Evolutionary conservation across 1,284 basidiomycete species (phyloP), one percentile per base, ranked within the genome.

Genomic region (Heliocybe sulcata): DNA sequence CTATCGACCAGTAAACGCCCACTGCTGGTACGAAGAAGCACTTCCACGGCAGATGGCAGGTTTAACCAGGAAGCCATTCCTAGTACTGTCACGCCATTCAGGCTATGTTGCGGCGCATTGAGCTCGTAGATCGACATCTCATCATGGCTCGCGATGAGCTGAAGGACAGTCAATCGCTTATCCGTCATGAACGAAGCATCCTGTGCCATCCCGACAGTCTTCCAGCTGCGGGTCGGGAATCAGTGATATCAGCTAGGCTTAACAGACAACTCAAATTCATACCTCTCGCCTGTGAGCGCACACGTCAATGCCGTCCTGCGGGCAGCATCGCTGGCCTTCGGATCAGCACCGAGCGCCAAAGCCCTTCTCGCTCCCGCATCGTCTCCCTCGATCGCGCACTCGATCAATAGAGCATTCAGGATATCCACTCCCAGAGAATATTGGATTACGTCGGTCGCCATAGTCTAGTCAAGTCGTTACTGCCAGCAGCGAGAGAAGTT

Each of bases 51-150:
- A 8, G 79, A 69, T 16, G 77, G 76, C 66, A 80, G 69, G 61
- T 87, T 82, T 26, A 89, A 72, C 84, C 87, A 90, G 2, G 86
- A 80, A 16, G 87, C 85, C 72, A 87, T 81, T 4, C 85, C 83
- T 9, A 90, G 76, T 4, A 87, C 86, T 1, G 85, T 85, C 11
- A 87, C 84, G 42, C 85, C 86, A 52, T 80, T 81, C 70, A 85
- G 80, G 2, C 78, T 76, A 54, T 71, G 69, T 54, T 84, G 81
- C 0, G 87, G 82, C 23, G 82, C 81, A 66, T 90, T 90, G 51
- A 90, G 70, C 20, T 83, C 82, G 64, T 79, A 79, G 14, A 90
- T 70, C 9, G 85, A 82, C 12, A 83, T 75, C 48, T 80, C 72
- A 1, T 76, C 76, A 57, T 81, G 81, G 6, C 66, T 67, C 20